These are phyloP conservation scores for Fusarium piperis DNA, from an alignment of 2,329 filamentous ascomycete genomes.

Conservation along the genomic window DNA sequence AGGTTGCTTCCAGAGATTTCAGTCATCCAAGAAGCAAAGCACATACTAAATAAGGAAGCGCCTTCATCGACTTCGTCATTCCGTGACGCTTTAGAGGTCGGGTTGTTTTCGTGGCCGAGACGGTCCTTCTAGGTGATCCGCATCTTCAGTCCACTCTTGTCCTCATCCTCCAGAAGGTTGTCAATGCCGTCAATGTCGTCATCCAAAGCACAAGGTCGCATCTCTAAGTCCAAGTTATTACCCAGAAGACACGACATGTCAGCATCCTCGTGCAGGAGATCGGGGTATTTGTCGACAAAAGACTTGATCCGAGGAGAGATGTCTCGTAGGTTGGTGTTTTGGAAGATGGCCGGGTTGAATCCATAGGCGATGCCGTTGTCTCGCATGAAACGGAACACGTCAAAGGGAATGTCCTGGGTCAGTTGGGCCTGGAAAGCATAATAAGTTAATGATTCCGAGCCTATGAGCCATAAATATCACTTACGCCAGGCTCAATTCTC, in stretches of 20 bases:
- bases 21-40: conserved; percentile 46
- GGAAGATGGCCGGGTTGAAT: conserved; percentile 62
- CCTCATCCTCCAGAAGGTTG: conserved; percentile 9
- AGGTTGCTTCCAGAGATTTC: conserved; percentile 60
- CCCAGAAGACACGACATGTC: conserved; percentile 59
- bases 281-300: conserved; percentile 57
- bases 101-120: conserved; percentile 21
- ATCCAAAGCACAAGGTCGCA: neutral
- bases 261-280: conserved; percentile 58
- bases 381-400: conserved; percentile 86
- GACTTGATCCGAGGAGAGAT: conserved; percentile 57
- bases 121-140: conserved; percentile 36
- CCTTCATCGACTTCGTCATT: conserved; percentile 25
- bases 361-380: conserved; percentile 86
- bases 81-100: conserved; percentile 28
- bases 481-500: conserved; percentile 69
- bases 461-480: conserved; percentile 33
- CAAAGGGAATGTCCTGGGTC: conserved; percentile 76
- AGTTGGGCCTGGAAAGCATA: conserved; percentile 57
- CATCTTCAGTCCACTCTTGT: conserved; percentile 22
- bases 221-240: neutral
- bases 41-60: conserved; percentile 39
- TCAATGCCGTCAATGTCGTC: conserved; percentile 10
- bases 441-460: conserved; percentile 12
- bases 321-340: conserved; percentile 53